Evolutionary conservation across 2,329 filamentous ascomycete genomes (phyloP).

Genomic region (Zelopaecilomyces penicillatus): DNA sequence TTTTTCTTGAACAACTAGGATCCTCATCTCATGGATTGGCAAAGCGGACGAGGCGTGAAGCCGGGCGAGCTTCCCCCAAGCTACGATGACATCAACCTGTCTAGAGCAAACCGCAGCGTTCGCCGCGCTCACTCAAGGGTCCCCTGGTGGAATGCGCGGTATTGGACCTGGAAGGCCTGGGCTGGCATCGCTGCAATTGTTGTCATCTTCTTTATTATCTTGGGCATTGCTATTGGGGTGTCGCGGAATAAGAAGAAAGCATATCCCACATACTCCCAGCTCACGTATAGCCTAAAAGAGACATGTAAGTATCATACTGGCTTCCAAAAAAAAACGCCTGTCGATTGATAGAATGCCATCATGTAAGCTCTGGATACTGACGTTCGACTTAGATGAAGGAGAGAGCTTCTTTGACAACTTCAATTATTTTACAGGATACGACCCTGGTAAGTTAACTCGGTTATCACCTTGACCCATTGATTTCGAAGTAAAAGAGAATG

Average conservation of each 20-base stretch:
- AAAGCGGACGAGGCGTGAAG: constrained; percentile 9
- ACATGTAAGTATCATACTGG: constrained; percentile 32
- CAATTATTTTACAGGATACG: constrained; percentile 42
- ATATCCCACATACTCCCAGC: constrained; percentile 40
- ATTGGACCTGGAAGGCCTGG: constrained; percentile 48
- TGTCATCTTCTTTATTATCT: constrained; percentile 36
- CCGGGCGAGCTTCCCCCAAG: constrained; percentile 16
- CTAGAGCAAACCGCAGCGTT: constrained; percentile 12
- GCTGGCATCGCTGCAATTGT: constrained; percentile 25
- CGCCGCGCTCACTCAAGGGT: constrained; percentile 17
- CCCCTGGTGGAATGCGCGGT: constrained; percentile 38
- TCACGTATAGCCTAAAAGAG: constrained; percentile 41
- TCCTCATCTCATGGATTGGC: not conserved
- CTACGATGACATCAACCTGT: constrained; percentile 21
- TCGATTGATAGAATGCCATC: not conserved
- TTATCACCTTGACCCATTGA: too few relatives aligned
- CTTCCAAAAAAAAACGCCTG: not conserved
- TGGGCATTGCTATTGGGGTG: constrained; percentile 40
- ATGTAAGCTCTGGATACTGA: not conserved
- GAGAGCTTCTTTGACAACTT: constrained; percentile 47
- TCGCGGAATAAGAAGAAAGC: constrained; percentile 28
- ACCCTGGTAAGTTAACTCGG: constrained; percentile 30
- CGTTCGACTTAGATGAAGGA: constrained; percentile 32
- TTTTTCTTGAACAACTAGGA: too few relatives aligned
- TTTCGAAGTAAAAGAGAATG: constrained; percentile 1